phyloP scores from a whole-genome alignment of 495 filamentous ascomycete species.

The Tuber melanosporum region DNA sequence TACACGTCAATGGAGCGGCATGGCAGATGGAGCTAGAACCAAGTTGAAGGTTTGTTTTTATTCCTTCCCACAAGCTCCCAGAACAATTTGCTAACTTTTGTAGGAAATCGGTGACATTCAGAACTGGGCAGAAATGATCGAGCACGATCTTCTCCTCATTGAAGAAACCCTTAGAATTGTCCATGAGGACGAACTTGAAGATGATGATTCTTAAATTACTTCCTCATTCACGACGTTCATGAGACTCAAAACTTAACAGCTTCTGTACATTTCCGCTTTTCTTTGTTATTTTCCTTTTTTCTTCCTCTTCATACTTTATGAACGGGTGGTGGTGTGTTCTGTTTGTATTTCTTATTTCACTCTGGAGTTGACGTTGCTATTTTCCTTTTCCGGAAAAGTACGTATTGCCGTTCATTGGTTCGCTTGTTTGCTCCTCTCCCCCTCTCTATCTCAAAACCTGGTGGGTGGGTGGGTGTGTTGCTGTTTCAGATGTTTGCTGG shows the following conservation, averaged over 20 bases:
- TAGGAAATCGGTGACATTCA: constrained; percentile 89
- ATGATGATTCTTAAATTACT: constrained; percentile 34
- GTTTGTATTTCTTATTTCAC: constrained; percentile 27
- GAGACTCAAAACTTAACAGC: constrained; percentile 40
- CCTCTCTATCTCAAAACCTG: background rate
- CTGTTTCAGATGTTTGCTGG: constrained; percentile 1
- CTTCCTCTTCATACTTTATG: constrained; percentile 14
- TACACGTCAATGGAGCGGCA: constrained; percentile 61
- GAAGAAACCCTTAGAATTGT: constrained; percentile 77
- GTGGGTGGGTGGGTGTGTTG: background rate
- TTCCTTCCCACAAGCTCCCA: background rate
- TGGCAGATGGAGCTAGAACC: constrained; percentile 61
- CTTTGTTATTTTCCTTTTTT: constrained; percentile 33
- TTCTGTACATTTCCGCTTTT: constrained; percentile 43
- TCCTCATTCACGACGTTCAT: constrained; percentile 31
- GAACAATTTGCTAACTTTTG: constrained; percentile 8
- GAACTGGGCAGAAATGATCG: constrained; percentile 96
- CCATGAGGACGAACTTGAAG: constrained; percentile 44
- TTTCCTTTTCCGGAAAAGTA: constrained; percentile 34
- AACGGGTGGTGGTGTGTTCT: constrained; percentile 20
- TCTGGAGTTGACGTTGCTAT: constrained; percentile 29
- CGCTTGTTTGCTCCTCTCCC: constrained; percentile 26
- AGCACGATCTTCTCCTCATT: constrained; percentile 78
- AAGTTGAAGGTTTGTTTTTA: constrained; percentile 56
- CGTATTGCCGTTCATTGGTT: constrained; percentile 29